Evolutionary conservation across 129 eudicot genomes (phyloP).

Genomic region (Logfia minima): DNA sequence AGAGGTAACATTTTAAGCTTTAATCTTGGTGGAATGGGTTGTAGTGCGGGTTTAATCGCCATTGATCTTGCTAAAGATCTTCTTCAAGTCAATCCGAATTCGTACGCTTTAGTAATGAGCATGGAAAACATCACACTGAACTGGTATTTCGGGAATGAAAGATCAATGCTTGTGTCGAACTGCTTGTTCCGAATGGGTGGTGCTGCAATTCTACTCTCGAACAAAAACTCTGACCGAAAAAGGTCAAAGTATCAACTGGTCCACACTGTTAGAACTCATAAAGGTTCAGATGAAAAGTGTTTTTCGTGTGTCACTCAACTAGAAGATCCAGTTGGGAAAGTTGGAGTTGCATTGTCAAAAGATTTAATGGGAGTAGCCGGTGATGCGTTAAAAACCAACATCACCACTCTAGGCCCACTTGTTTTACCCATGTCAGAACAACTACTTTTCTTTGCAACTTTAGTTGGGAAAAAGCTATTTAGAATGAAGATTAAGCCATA

Average conservation of each 20-base stretch:
- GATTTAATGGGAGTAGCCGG: conserved; percentile 94
- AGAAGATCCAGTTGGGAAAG: conserved; percentile 71
- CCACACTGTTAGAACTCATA: conserved; percentile 82
- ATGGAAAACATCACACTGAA: conserved; percentile 81
- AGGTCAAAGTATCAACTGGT: conserved; percentile 69
- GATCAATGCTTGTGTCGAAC: conserved; percentile 86
- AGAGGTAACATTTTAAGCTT: conserved; percentile 76
- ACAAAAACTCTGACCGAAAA: conserved; percentile 56
- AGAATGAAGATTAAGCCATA: conserved; percentile 87
- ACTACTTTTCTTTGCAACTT: conserved; percentile 71
- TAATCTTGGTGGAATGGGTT: conserved; percentile 92
- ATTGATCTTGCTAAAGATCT: conserved; percentile 90
- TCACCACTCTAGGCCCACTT: conserved; percentile 81
- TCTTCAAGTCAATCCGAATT: conserved; percentile 74
- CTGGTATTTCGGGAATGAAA: conserved; percentile 86
- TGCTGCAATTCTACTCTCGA: conserved; percentile 73
- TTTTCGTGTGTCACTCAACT: conserved; percentile 72
- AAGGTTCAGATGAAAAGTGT: conserved; percentile 83
- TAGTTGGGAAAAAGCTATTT: conserved; percentile 64
- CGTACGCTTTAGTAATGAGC: conserved; percentile 75
- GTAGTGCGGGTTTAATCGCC: conserved; percentile 83
- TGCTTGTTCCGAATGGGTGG: conserved; percentile 94
- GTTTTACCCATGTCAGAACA: conserved; percentile 92
- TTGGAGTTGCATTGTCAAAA: conserved; percentile 77
- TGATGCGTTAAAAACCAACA: conserved; percentile 80